Evolutionary conservation across 2,329 filamentous ascomycete species (phyloP), one percentile per base, ranked within the genome.

Genomic region (Tolypocladium nubicola): DNA sequence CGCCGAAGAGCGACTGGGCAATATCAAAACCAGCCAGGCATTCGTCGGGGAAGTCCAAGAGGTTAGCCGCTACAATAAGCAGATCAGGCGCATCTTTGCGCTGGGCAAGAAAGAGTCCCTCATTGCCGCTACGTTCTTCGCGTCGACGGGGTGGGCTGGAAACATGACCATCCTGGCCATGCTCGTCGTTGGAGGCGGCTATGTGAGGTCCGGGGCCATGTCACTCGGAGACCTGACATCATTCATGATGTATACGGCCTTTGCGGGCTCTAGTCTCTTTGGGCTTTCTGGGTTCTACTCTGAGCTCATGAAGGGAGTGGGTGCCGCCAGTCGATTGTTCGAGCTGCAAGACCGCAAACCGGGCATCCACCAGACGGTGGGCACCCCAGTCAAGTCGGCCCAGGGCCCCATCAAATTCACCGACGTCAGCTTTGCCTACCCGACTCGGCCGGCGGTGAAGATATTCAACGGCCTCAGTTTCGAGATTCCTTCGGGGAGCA

Each of bases 211-310:
- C 13, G 94, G 94, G 1, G 79, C 86, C 47, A 94, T 99, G 76
- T 90, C 84, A 9, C 86, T 97, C 53, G 94, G 94, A 64, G 93
- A 99, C 63, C 75, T 99, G 49, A 95, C 94, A 1, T 96, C 91
- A 0, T 99, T 99, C 73, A 82, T 99, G 76, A 97, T 99, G 93
- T 99, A 97, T 72, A 96, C 92, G 3, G 93, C 90, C 4, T 97
- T 86, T 71, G 83, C 84, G 8, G 84, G 84, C 3, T 94, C 89
- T 53, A 96, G 90, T 72, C 82, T 99, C 61, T 96, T 97, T 64
- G 94, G 94, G 4, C 78, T 99, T 1, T 96, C 91, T 4, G 90
- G 89, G 57, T 99, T 99, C 75, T 99, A 97, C 73, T 96, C 92
- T 0, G 94, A 99, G 70, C 80, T 99, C 60, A 99, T 99, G 94